Evolutionary conservation across 148 eudicot genomes (phyloP), one percentile per base, ranked within the genome.

Genomic region (Gaultheria prostrata): DNA sequence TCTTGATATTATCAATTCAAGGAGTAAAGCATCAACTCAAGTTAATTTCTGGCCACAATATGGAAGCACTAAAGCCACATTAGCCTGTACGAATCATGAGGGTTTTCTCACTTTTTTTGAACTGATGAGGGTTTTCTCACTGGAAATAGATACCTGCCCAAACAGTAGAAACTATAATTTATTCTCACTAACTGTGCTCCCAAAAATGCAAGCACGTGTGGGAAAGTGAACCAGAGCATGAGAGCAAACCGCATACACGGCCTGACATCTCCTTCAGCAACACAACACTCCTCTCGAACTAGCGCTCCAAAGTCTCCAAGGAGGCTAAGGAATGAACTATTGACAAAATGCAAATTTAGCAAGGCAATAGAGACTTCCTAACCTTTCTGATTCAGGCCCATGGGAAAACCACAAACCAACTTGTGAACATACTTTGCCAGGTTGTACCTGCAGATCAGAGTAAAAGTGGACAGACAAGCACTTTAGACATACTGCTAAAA

Each of bases 381-480:
- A 94, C 93, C 98, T 90, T 81, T 84, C 87, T 76, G 82, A 84
- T 33, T 80, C 86, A 57, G 87, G 84, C 78, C 85, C 88, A 50
- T 76, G 80, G 76, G 71, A 87, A 28, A 83, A 10, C 70, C 98
- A 95, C 83, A 95, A 84, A 57, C 91, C 92, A 51, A 87, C 30
- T 77, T 89, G 91, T 79, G 95, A 82, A 87, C 98, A 95, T 80
- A 93, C 88, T 88, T 82, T 82, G 43, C 78, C 85, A 26, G 98
- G 95, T 67, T 63, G 63, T 33, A 93, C 91, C 98, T 95, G 90
- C 89, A 92, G 63, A 67, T 35, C 79, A 83, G 1, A 24, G 4
- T 14, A 54, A 15, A n/a, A 50, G 53, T 50, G 53, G 53, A 11
- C 1, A 50, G 53, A 50, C 17, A 6, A 65, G 49, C 48, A 2